A percentile compares a stretch with the other conserved stretches of the same genome.
These are phyloP conservation scores for Arachnomyces sp. DNA, from an alignment of 2,329 filamentous ascomycete species.

Conservation along the genomic window DNA sequence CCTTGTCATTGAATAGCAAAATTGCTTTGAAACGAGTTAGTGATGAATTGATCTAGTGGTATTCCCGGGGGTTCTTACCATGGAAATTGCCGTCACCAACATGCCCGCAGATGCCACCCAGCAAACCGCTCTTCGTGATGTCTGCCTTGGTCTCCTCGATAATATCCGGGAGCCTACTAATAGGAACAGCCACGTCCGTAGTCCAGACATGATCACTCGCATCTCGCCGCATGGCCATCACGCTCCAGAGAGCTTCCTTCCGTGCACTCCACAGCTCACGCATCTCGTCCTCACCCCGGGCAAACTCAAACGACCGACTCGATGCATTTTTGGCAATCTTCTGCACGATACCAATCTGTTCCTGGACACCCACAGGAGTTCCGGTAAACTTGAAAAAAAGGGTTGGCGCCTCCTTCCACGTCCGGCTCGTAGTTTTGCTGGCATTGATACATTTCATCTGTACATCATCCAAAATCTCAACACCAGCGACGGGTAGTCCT, in stretches of 20 bases:
- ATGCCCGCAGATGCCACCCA: slow-evolving; percentile 61
- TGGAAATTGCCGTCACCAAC: slow-evolving; percentile 71
- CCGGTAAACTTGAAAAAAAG: slow-evolving; percentile 70
- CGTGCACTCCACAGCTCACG: slow-evolving; percentile 65
- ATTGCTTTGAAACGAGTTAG: slow-evolving; percentile 40
- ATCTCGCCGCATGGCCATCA: slow-evolving; percentile 55
- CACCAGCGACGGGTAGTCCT: slow-evolving; percentile 78
- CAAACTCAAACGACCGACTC: slow-evolving; percentile 59
- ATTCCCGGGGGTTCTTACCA: slow-evolving; percentile 33
- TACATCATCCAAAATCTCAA: slow-evolving; percentile 85
- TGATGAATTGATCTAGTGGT: background rate
- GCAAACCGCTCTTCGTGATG: slow-evolving; percentile 53
- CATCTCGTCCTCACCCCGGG: slow-evolving; percentile 55
- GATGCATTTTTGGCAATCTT: slow-evolving; percentile 48
- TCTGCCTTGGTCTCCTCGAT: slow-evolving; percentile 62
- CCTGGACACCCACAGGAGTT: slow-evolving; percentile 53
- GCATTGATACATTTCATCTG: slow-evolving; percentile 69
- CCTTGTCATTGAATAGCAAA: slow-evolving; percentile 51
- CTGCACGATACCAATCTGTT: slow-evolving; percentile 54
- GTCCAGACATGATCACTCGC: slow-evolving; percentile 62
- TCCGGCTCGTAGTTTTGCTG: slow-evolving; percentile 36
- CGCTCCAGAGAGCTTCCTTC: slow-evolving; percentile 66
- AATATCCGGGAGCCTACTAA: slow-evolving; percentile 61
- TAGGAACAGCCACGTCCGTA: slow-evolving; percentile 71
- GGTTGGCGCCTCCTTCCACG: slow-evolving; percentile 62